Evolutionary conservation across 73 alveolate genomes (phyloP), one percentile per base, ranked within the genome.

Genomic region (Paramecium sexaurelia): DNA sequence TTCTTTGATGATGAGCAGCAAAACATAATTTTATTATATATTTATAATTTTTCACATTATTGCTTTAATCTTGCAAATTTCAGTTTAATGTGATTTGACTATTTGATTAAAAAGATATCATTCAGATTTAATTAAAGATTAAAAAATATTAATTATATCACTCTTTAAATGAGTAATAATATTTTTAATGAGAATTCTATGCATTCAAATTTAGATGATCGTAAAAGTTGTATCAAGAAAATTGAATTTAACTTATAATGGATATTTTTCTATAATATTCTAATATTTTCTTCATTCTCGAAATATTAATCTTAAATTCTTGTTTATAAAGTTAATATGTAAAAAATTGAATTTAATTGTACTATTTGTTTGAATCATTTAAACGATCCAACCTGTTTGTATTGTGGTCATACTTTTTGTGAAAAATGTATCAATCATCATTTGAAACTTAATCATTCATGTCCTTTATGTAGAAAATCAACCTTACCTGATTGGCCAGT

Each of bases 341-440:
- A 61, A 61, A 29, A 61, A 61, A 61, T 61, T 61, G 17, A 61
- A 61, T 61, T 61, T 61, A 29, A 11, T 61, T 61, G 83, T 32
- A 29, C 83, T 32, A 61, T 61, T 61, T 61, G 83, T 61, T 61
- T 61, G 43, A 61, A 61, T 32, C 43, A 22, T 29, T 61, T 61
- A 61, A 61, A 24, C 43, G 83, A 32, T 29, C 83, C 83, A 7
- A 61, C 83, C 39, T 29, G 83, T 45, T n/a, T 61, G 1, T 61
- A 41, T 61, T 61, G 83, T n/a, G 83, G 83, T 11, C 83, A 61
- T n/a, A 61, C 83, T 2, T 61, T 61, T 61, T 61, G 83, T 61
- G 83, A 61, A 61, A 29, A 61, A 19, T 61, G 83, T 32, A 61
- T 61, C 83, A 61, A 61, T 61, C 39, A 26, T 11, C 83, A 61